phyloP scores from a whole-genome alignment of 129 eudicot species.

The Flaveria ramosissima region DNA sequence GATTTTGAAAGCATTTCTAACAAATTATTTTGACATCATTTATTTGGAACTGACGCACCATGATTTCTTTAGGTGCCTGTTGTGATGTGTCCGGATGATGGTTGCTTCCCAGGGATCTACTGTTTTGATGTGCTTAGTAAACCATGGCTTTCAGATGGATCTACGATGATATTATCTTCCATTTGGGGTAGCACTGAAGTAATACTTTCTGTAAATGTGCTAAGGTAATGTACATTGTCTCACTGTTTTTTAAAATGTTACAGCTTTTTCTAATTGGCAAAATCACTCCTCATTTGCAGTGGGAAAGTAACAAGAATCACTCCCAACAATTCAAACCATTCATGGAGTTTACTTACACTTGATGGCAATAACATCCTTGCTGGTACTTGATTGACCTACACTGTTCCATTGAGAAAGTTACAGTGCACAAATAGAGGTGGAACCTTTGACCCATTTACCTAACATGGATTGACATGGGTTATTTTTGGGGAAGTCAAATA shows the following conservation, averaged over 20 bases:
- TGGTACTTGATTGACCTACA: slow-evolving; percentile 46
- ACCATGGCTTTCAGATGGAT: slow-evolving; percentile 98
- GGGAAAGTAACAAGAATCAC: slow-evolving; percentile 77
- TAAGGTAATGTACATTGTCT: slow-evolving; percentile 52
- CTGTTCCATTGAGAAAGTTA: neutral
- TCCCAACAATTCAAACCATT: slow-evolving; percentile 62
- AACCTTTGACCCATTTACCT: neutral
- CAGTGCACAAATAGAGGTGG: neutral
- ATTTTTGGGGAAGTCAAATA: neutral
- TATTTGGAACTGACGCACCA: neutral
- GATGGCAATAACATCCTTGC: slow-evolving; percentile 78
- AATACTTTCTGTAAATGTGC: slow-evolving; percentile 67
- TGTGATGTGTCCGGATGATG: slow-evolving; percentile 86
- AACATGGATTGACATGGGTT: neutral
- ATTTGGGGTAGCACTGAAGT: slow-evolving; percentile 82
- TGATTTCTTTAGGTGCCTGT: slow-evolving; percentile 65
- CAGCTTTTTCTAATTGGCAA: slow-evolving; percentile 7
- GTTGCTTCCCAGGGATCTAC: slow-evolving; percentile 92
- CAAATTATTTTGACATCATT: neutral
- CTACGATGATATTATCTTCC: slow-evolving; percentile 78
- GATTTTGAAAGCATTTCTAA: neutral
- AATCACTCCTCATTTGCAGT: slow-evolving; percentile 49
- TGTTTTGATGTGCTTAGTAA: slow-evolving; percentile 45
- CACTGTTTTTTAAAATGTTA: neutral
- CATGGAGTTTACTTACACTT: slow-evolving; percentile 81